Conservation (phyloP, 495 filamentous ascomycete genomes). For the Daldinia childiae region DNA sequence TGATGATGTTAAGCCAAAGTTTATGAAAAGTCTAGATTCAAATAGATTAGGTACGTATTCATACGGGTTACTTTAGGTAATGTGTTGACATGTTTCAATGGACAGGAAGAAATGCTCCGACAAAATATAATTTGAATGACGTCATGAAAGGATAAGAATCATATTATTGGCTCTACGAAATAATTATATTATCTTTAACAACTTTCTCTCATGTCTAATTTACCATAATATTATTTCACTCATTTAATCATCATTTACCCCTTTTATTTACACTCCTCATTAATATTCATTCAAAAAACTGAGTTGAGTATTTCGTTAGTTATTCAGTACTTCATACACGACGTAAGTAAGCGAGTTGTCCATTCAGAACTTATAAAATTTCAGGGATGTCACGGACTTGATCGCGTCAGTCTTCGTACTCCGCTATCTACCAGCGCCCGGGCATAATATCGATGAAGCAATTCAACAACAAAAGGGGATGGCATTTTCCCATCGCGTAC, state of each 20-base stretch:
- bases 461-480: slow-evolving; percentile 63
- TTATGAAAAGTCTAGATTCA: background rate
- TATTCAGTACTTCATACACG: background rate
- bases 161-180: background rate
- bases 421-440: slow-evolving; percentile 50
- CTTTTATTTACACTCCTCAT: background rate
- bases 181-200: background rate
- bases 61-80: background rate
- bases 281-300: background rate
- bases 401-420: slow-evolving; percentile 18
- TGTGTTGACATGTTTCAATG: background rate
- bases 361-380: background rate
- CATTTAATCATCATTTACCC: background rate
- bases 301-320: background rate
- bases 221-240: background rate
- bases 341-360: background rate
- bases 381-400: background rate
- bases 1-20: background rate
- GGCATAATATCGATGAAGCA: slow-evolving; percentile 70
- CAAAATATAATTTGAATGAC: slow-evolving; percentile 7
- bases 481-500: slow-evolving; percentile 60
- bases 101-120: slow-evolving; percentile 32
- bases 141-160: slow-evolving; percentile 8
- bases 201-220: background rate
- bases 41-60: slow-evolving; percentile 2